These are phyloP conservation scores for Rubia balearica DNA, from an alignment of 305 asterid species.

Conservation along the genomic window DNA sequence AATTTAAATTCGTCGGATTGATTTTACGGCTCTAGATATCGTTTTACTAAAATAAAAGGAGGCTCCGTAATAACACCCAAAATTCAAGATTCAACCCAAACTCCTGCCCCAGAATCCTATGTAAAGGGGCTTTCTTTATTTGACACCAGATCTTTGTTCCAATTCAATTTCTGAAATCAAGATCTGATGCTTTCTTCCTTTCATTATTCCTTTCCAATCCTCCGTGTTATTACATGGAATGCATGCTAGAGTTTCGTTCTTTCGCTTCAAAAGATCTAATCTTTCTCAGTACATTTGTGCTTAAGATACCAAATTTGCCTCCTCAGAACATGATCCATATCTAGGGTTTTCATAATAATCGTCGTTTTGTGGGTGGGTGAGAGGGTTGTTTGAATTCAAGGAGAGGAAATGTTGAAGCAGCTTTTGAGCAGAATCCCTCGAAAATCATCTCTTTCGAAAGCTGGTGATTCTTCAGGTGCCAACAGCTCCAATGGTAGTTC, in stretches of 20 bases:
- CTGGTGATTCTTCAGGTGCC: slow-evolving; percentile 17
- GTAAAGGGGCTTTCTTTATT: slow-evolving; percentile 9
- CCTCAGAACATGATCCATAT: background rate
- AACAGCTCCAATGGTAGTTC: slow-evolving; percentile 28
- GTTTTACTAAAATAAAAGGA: background rate
- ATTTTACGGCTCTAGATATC: slow-evolving; percentile 4
- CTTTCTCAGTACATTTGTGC: slow-evolving; percentile 1
- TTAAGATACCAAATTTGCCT: slow-evolving; percentile 2
- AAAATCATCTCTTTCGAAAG: slow-evolving; percentile 45
- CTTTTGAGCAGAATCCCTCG: slow-evolving; percentile 58
- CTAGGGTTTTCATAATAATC: slow-evolving; percentile 17
- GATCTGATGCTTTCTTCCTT: slow-evolving; percentile 17
- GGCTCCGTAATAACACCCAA: background rate
- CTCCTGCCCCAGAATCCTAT: slow-evolving; percentile 17
- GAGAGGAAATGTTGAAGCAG: slow-evolving; percentile 65
- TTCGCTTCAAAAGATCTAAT: slow-evolving; percentile 6
- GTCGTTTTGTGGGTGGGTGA: slow-evolving; percentile 17
- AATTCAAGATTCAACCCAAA: slow-evolving; percentile 15
- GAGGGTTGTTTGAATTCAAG: slow-evolving; percentile 12
- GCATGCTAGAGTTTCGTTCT: slow-evolving; percentile 7
- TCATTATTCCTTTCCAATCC: background rate
- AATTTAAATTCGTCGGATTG: background rate
- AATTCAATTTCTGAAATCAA: slow-evolving; percentile 15
- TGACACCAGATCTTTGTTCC: background rate
- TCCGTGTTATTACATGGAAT: background rate